Evolutionary conservation across 345 rosid species (phyloP), one percentile per base, ranked within the genome.

Genomic region (Eucalyptus marginata): DNA sequence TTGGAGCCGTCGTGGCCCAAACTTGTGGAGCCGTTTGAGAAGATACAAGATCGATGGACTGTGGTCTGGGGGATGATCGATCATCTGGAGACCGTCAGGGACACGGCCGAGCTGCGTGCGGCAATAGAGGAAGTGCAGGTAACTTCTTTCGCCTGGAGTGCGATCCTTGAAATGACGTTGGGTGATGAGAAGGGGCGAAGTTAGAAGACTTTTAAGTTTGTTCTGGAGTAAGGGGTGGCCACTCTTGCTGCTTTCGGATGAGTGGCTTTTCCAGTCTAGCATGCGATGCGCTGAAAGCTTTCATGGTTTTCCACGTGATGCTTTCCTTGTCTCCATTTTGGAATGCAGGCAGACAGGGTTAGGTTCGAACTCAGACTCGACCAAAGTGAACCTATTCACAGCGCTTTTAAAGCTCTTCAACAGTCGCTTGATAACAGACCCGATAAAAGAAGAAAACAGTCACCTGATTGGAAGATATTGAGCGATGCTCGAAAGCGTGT

Each of bases 101-200:
- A 96, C 87, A 91, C 97, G 22, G 86, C 95, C 10, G 98, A 96
- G 91, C 96, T 97, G 86, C 97, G 98, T 89, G 91, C 97, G 80
- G 98, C 98, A 59, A 95, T 96, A 86, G 97, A 96, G 90, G 97
- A 96, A 90, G 98, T 97, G 88, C 99, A 94, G 97, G 99, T 96
- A 84, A 86, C n/a, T 3, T 88, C 29, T 29, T 36, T 86, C 47
- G n/a, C n/a, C 1, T 40, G 40, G 86, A 62, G 46, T n/a, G 17
- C 7, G 54, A 7, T 66, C 7, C 71, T 88, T 49, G 86, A 58
- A 58, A 58, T 58, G 62, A 58, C 29, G 8, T 58, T 4, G 62
- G 62, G 62, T 58, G 62, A 58, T 58, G 62, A 58, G 29, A 24
- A 58, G 29, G 66, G 66, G 66, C 64, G 14, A 10, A 58, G 15